Evolutionary conservation across 345 rosid species (phyloP).

Genomic region (Rhizophora mangle): DNA sequence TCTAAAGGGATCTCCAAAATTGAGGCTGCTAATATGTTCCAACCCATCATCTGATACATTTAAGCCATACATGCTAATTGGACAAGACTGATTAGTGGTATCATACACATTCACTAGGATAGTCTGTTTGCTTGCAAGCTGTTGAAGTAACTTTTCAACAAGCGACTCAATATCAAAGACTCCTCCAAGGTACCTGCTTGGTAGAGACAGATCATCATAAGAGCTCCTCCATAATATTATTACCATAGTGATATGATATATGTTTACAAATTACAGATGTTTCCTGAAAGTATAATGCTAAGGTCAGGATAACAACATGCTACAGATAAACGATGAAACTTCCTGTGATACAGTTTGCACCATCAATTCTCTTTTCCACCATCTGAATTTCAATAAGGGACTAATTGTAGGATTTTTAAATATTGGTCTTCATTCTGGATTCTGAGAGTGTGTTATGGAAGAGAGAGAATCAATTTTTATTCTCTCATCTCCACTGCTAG

Average conservation of each 20-base stretch:
- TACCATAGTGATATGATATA: background rate
- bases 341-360: background rate
- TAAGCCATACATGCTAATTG: slow-evolving; percentile 96
- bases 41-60: slow-evolving; percentile 51
- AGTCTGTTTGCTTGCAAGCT: slow-evolving; percentile 92
- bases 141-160: slow-evolving; percentile 91
- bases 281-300: slow-evolving; percentile 1
- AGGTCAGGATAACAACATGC: background rate
- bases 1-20: slow-evolving; percentile 91
- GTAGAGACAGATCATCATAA: slow-evolving; percentile 15
- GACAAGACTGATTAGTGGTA: slow-evolving; percentile 55
- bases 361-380: background rate
- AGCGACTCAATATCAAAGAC: slow-evolving; percentile 84
- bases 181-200: slow-evolving; percentile 87
- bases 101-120: slow-evolving; percentile 91
- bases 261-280: background rate
- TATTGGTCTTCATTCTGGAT: background rate
- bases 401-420: background rate
- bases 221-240: slow-evolving; percentile 2
- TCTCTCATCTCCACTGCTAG: too few relatives aligned
- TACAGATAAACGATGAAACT: background rate
- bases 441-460: background rate
- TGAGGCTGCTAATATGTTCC: slow-evolving; percentile 64
- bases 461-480: background rate
- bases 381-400: background rate